These are phyloP conservation scores for Fimicolochytrium jonesii DNA, from an alignment of 192 early-diverging fungal species.

Conservation along the genomic window DNA sequence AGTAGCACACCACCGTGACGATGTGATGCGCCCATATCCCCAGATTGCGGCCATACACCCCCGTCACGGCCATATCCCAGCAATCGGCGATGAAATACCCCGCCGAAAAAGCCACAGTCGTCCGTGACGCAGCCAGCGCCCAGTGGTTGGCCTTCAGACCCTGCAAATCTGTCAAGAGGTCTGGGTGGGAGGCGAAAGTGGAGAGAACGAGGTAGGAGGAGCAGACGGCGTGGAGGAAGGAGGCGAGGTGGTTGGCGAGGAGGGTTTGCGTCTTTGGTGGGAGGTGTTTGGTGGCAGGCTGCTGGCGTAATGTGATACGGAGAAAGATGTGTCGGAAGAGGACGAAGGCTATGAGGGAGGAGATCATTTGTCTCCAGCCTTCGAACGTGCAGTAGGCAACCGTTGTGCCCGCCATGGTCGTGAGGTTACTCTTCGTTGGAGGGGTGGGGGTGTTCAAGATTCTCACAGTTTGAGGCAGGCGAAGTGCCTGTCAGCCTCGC, in stretches of 20 bases:
- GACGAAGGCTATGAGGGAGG: background rate
- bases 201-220: background rate
- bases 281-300: background rate
- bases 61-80: slow-evolving; percentile 4
- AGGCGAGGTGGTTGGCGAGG: slow-evolving; percentile 13
- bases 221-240: slow-evolving; percentile 2
- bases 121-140: background rate
- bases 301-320: background rate
- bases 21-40: slow-evolving; percentile 15
- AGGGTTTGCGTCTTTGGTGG: background rate
- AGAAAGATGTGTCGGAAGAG: background rate
- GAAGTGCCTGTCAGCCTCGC: too few species aligned
- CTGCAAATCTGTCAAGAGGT: slow-evolving; percentile 5
- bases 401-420: too few species aligned
- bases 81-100: slow-evolving; percentile 16
- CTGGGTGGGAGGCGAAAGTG: background rate
- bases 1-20: slow-evolving; percentile 3
- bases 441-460: too few species aligned
- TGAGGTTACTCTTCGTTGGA: too few species aligned
- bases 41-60: slow-evolving; percentile 8
- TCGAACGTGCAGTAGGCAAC: background rate
- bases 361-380: background rate
- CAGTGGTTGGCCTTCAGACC: background rate
- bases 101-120: slow-evolving; percentile 5
- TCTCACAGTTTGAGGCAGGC: too few species aligned